A percentile compares a stretch with the other conserved stretches of the same genome.
phyloP scores from a whole-genome alignment of 2,329 filamentous ascomycete genomes.

The Xylaria sp. region DNA sequence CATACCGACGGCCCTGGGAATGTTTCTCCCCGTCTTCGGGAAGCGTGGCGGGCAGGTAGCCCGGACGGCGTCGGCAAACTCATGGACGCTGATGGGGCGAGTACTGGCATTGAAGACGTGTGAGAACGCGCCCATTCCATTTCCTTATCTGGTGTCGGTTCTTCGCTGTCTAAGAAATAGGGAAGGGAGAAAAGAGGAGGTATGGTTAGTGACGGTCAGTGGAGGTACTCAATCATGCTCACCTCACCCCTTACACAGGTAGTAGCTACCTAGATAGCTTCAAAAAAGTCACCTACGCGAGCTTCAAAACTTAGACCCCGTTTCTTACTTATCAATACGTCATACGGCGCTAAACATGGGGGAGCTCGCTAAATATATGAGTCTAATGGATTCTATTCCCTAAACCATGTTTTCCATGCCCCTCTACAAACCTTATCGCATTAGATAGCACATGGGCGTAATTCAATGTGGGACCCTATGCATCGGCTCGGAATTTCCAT shows the following conservation, averaged over 20 bases:
- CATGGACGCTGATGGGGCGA: slow-evolving; percentile 53
- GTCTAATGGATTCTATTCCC: not conserved
- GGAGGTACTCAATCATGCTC: no score
- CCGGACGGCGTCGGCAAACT: slow-evolving; percentile 62
- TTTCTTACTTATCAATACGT: slow-evolving; percentile 37
- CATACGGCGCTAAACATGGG: slow-evolving; percentile 15
- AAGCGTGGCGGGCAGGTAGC: slow-evolving; percentile 64
- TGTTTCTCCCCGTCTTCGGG: slow-evolving; percentile 52
- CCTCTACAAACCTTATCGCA: slow-evolving; percentile 15
- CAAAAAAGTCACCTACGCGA: not conserved
- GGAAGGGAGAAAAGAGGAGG: not conserved
- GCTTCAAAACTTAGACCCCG: not conserved
- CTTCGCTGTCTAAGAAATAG: not conserved
- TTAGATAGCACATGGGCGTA: not conserved
- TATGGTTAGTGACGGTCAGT: not conserved
- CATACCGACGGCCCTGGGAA: slow-evolving; percentile 58
- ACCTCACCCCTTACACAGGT: no score
- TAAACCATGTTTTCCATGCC: not conserved
- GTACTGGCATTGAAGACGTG: slow-evolving; percentile 55
- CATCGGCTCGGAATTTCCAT: slow-evolving; percentile 1
- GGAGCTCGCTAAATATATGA: not conserved
- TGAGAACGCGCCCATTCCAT: slow-evolving; percentile 54
- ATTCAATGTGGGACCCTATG: slow-evolving; percentile 10
- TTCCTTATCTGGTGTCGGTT: slow-evolving; percentile 45
- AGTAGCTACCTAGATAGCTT: not conserved